Percentiles rank a stretch among this genome's conserved stretches.
These are phyloP conservation scores for Saturnispora ahearnii DNA, from an alignment of 805 yeast genomes.

Conservation along the genomic window DNA sequence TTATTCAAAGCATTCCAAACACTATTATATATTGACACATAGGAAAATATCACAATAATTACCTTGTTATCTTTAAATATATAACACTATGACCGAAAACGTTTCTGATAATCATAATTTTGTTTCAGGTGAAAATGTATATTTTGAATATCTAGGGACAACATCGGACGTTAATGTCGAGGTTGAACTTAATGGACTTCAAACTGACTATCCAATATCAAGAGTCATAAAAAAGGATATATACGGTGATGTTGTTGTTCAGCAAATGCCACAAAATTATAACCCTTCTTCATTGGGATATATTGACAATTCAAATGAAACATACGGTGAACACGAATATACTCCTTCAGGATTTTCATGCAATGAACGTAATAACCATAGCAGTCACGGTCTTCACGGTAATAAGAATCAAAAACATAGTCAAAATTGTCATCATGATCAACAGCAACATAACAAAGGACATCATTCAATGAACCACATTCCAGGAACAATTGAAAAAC, in stretches of 20 bases:
- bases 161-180: conserved; percentile 20
- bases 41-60: no score
- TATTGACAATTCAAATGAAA: background rate
- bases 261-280: conserved; percentile 31
- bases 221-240: conserved; percentile 56
- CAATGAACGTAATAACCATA: background rate
- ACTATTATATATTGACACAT: no score
- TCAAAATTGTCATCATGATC: conserved; percentile 9
- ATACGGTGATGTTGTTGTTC: conserved; percentile 72
- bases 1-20: no score
- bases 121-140: conserved; percentile 20
- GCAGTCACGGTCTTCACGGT: conserved; percentile 7
- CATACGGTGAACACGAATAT: background rate
- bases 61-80: background rate
- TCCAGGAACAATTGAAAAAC: conserved; percentile 12
- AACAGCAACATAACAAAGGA: conserved; percentile 12
- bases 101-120: conserved; percentile 4
- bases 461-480: conserved; percentile 4
- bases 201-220: conserved; percentile 61
- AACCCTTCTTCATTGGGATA: background rate
- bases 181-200: conserved; percentile 45
- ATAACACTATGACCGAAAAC: conserved; percentile 1
- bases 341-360: background rate
- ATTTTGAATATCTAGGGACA: conserved; percentile 17
- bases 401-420: conserved; percentile 8